Conservation (phyloP, 2,329 filamentous ascomycete genomes). For the Hypomyces rosellus region DNA sequence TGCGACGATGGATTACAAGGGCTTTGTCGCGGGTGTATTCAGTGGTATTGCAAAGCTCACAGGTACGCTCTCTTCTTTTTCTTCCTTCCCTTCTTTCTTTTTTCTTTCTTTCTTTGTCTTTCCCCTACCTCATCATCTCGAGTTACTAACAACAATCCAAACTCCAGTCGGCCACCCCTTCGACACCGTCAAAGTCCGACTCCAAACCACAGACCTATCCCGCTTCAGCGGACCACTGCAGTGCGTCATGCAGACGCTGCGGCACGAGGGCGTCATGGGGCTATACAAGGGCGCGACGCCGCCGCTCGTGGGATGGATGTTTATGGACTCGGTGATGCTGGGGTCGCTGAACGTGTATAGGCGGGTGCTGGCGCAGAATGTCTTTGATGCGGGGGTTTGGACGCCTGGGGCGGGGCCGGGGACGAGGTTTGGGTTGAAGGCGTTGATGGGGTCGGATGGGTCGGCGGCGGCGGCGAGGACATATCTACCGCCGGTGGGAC, state of each 20-base stretch:
- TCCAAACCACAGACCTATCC: constrained; percentile 73
- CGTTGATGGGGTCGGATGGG: background rate
- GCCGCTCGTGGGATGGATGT: constrained; percentile 94
- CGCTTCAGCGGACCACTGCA: constrained; percentile 84
- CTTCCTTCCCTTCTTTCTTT: background rate
- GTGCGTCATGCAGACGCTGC: constrained; percentile 76
- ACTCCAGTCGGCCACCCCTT: constrained; percentile 63
- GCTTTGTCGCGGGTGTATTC: constrained; percentile 96
- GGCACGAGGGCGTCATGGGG: constrained; percentile 76
- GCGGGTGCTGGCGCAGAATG: constrained; percentile 69
- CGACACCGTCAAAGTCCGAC: constrained; percentile 92
- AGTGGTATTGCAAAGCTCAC: constrained; percentile 86
- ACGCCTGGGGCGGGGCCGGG: constrained; percentile 21
- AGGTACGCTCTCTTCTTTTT: constrained; percentile 44
- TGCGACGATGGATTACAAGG: constrained; percentile 62
- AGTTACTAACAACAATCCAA: background rate
- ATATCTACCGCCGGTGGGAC: constrained; percentile 68
- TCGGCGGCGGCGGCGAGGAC: constrained; percentile 4
- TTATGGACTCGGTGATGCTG: constrained; percentile 90
- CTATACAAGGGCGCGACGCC: constrained; percentile 94
- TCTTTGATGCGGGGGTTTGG: constrained; percentile 54
- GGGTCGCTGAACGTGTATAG: constrained; percentile 89
- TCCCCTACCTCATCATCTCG: background rate
- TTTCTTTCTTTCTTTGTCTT: background rate
- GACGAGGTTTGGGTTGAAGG: constrained; percentile 13